Conservation (phyloP, 2,329 filamentous ascomycete species). For the Aspergillus sp. region DNA sequence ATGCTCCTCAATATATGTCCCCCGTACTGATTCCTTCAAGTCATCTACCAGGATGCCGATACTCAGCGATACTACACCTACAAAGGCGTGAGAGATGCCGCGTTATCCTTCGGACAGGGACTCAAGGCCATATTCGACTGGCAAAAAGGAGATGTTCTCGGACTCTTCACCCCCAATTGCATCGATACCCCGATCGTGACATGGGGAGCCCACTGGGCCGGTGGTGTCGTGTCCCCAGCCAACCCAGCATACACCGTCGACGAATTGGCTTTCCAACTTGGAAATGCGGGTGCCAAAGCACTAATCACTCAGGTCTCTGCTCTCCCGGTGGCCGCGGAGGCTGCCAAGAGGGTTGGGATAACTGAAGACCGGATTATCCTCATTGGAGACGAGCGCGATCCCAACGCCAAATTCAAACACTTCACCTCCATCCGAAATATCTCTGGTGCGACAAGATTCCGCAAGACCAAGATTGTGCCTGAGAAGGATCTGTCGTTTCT, state of each 20-base stretch:
- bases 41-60: slow-evolving; percentile 72
- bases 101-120: slow-evolving; percentile 74
- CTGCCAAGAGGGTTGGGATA: slow-evolving; percentile 66
- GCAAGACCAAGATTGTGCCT: slow-evolving; percentile 60
- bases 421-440: slow-evolving; percentile 67
- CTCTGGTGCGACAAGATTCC: slow-evolving; percentile 54
- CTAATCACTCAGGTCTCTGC: slow-evolving; percentile 68
- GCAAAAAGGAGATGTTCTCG: slow-evolving; percentile 78
- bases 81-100: slow-evolving; percentile 58
- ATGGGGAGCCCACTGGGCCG: slow-evolving; percentile 79
- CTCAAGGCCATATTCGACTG: slow-evolving; percentile 71
- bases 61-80: slow-evolving; percentile 68
- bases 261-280: slow-evolving; percentile 80
- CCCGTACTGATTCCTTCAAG: slow-evolving; percentile 41
- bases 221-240: slow-evolving; percentile 75
- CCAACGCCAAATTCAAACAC: slow-evolving; percentile 58
- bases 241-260: slow-evolving; percentile 82
- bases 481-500: slow-evolving; percentile 74
- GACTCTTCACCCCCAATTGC: slow-evolving; percentile 77
- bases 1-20: neutral
- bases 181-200: slow-evolving; percentile 75
- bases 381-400: slow-evolving; percentile 61
- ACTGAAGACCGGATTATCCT: slow-evolving; percentile 68
- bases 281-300: slow-evolving; percentile 69
- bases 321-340: slow-evolving; percentile 61